Conservation (phyloP, 257 asterid genomes). For the Dorcoceras hygrometricum region DNA sequence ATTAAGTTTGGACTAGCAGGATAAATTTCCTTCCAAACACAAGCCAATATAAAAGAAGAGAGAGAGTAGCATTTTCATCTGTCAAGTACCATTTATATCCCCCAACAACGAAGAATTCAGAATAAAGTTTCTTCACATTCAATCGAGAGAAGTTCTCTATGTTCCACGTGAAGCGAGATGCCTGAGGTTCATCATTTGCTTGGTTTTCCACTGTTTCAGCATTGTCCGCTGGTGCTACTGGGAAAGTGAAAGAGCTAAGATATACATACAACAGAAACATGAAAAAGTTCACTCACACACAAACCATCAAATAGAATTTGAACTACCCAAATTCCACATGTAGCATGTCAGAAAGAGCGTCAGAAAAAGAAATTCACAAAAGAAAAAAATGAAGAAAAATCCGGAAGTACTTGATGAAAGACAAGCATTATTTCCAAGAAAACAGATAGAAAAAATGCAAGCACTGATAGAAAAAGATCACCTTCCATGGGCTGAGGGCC, state of each 20-base stretch:
- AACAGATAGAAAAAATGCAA: slow-evolving; percentile 3
- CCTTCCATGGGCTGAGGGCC: slow-evolving; percentile 99
- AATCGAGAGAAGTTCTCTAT: slow-evolving; percentile 72
- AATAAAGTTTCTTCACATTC: slow-evolving; percentile 76
- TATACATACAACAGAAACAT: slow-evolving; percentile 18
- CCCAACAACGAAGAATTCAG: slow-evolving; percentile 77
- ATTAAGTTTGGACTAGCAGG: slow-evolving; percentile 3
- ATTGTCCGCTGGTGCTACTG: slow-evolving; percentile 60
- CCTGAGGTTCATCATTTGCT: slow-evolving; percentile 86
- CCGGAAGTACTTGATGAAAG: slow-evolving; percentile 6
- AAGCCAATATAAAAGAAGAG: slow-evolving; percentile 11
- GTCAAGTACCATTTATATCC: slow-evolving; percentile 73
- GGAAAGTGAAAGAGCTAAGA: slow-evolving; percentile 25
- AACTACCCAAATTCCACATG: slow-evolving; percentile 10
- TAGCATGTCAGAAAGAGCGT: neutral
- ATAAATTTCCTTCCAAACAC: slow-evolving; percentile 10
- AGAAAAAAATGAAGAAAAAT: neutral
- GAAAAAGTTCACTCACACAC: slow-evolving; percentile 12
- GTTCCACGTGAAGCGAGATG: slow-evolving; percentile 77
- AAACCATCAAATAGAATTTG: slow-evolving; percentile 14
- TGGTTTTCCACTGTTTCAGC: slow-evolving; percentile 71
- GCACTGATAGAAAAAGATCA: slow-evolving; percentile 21
- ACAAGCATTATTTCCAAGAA: slow-evolving; percentile 15
- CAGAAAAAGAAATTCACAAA: slow-evolving; percentile 12
- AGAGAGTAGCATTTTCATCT: slow-evolving; percentile 14